Base-by-base conservation (phyloP, 805 yeast genomes). In the Pachysolen tannophilus region DNA sequence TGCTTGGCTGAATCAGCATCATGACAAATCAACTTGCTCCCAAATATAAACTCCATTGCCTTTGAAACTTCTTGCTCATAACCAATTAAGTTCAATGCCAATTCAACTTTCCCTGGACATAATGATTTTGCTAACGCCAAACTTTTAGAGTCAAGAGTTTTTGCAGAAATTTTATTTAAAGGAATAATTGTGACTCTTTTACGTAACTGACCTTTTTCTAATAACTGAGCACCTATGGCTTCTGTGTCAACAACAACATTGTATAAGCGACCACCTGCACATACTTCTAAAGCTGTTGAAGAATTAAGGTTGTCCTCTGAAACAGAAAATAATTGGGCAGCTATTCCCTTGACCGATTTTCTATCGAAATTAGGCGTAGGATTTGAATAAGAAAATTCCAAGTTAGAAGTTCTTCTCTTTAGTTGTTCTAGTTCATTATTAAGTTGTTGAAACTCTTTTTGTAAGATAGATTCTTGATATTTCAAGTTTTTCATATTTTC, bases 11-110 rank as follows among this genome's bases (percentile, higher is more conserved):
- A 78, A 11, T 82, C 80, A 0, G 95, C 83, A 56, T 87, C 94
- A 14, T 75, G 62, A 60, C 98, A 92, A 16, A 92, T 71, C 29
- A 94, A 71, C n/a, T 94, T 83, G 16, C 75, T 66, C 11, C 98
- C 98, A 59, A 92, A 92, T 16, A 90, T 85, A 46, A 75, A 86
- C 45, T 84, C 80, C 92, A 94, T 84, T 0, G 97, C 98, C 35
- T 69, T 77, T 4, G 67, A 40, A 16, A 86, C 78, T 37, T 81
- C 85, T 0, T 60, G 55, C 14, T 83, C 85, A 52, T 73, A 94
- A 3, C 81, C 81, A 35, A 92, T 69, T 40, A 90, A 62, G 48
- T 88, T 77, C 30, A 87, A 55, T 0, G 98, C 98, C n/a, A 87
- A 64, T 44, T 92, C 94, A 13, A 88, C 97, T 43, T 81, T 78